A percentile compares a stretch with the other conserved stretches of the same genome.
Conservation (phyloP, 106 monocot genomes). For the Phalaenopsis aphrodite region DNA sequence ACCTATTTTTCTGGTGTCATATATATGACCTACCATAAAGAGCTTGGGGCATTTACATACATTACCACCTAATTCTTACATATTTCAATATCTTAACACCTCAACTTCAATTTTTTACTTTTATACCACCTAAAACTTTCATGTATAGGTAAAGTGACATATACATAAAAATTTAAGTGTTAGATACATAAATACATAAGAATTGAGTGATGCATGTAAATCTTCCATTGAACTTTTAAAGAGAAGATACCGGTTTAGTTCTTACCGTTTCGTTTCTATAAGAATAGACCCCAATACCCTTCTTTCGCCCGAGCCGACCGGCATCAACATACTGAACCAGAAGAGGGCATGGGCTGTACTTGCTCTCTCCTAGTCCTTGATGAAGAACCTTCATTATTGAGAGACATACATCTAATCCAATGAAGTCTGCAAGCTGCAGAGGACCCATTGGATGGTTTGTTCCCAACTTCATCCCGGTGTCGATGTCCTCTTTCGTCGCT, state of each 20-base stretch:
- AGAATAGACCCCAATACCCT: conserved; percentile 67
- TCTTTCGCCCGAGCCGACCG: conserved; percentile 69
- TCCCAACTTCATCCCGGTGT: conserved; percentile 83
- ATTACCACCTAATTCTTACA: no score
- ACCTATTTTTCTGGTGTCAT: no score
- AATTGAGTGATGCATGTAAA: no score
- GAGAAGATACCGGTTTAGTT: conserved; percentile 24
- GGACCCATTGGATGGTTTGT: conserved; percentile 98
- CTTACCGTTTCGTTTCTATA: conserved; percentile 30
- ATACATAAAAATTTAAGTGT: no score
- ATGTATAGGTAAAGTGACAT: no score
- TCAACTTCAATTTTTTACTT: no score
- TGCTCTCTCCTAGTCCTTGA: conserved; percentile 65
- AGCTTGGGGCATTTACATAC: no score
- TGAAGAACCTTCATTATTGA: conserved; percentile 76
- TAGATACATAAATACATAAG: no score
- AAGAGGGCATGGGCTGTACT: conserved; percentile 87
- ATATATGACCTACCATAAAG: no score
- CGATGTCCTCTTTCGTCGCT: conserved; percentile 89
- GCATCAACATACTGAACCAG: conserved; percentile 92
- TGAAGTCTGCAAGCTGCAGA: conserved; percentile 82
- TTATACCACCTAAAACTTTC: no score
- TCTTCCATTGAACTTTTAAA: conserved; percentile 8
- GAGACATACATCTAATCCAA: conserved; percentile 86
- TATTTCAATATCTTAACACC: no score